phyloP scores from a whole-genome alignment of 2,329 filamentous ascomycete genomes.

The Zopfia rhizophila region DNA sequence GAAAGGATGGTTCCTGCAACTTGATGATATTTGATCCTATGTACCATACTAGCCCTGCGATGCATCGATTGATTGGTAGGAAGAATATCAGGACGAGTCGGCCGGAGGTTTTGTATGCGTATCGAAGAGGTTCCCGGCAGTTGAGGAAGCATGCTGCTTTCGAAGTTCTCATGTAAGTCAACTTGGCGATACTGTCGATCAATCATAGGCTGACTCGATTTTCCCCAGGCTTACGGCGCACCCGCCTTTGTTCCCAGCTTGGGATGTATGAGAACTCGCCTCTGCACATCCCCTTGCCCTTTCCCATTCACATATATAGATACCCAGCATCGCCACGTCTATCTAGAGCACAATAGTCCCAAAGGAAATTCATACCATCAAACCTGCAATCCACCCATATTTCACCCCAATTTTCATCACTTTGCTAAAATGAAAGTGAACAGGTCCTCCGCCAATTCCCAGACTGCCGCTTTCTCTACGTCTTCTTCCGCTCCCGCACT shows the following conservation, averaged over 20 bases:
- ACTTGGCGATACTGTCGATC: conserved; percentile 12
- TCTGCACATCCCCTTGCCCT: conserved; percentile 8
- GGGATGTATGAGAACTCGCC: conserved; percentile 50
- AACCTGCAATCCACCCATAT: conserved; percentile 1
- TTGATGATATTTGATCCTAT: conserved; percentile 90
- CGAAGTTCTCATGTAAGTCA: conserved; percentile 76
- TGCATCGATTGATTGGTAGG: conserved; percentile 68
- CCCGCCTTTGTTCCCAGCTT: conserved; percentile 51
- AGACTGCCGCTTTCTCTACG: conserved; percentile 50
- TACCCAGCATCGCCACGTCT: conserved; percentile 23
- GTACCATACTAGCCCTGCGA: conserved; percentile 73
- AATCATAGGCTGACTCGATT: conserved; percentile 8
- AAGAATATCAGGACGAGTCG: conserved; percentile 59
- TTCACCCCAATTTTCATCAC: background rate
- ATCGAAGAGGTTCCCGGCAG: conserved; percentile 76
- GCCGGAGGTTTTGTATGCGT: conserved; percentile 68
- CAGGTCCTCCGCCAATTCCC: conserved; percentile 51
- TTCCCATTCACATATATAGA: conserved; percentile 23
- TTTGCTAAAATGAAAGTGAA: conserved; percentile 36
- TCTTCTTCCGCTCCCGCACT: conserved; percentile 49
- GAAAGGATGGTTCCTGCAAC: conserved; percentile 70
- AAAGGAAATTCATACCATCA: conserved; percentile 6
- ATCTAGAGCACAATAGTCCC: conserved; percentile 24
- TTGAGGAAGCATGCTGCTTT: conserved; percentile 78
- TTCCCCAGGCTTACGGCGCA: conserved; percentile 45